Conservation (phyloP, 176 grass and related monocot species). For the Rhynchospora breviuscula region DNA sequence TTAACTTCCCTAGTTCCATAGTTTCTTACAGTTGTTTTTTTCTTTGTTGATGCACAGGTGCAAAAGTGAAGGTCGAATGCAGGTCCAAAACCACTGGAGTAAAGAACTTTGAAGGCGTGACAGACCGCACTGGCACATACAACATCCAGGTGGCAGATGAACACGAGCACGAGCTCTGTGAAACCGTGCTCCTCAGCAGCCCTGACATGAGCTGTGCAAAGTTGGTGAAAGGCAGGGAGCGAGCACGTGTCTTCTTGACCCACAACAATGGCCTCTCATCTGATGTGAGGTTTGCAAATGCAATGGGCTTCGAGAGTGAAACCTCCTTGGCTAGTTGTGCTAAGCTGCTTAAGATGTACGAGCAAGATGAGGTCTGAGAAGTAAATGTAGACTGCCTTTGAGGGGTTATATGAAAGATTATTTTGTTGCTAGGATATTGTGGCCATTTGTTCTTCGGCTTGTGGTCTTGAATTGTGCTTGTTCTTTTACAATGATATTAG, state of each 20-base stretch:
- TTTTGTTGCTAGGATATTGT: neutral
- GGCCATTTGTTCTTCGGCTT: neutral
- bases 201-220: conserved; percentile 45
- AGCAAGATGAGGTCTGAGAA: conserved; percentile 42
- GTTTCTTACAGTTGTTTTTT: neutral
- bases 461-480: neutral
- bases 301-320: conserved; percentile 74
- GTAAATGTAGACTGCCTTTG: neutral
- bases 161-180: conserved; percentile 74
- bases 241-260: conserved; percentile 76
- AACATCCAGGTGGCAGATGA: conserved; percentile 57
- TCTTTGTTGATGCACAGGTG: conserved; percentile 41
- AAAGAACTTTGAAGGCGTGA: conserved; percentile 60
- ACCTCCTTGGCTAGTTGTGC: conserved; percentile 34
- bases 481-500: neutral
- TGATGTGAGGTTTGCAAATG: conserved; percentile 55
- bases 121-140: conserved; percentile 85
- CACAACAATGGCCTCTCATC: conserved; percentile 76
- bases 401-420: neutral
- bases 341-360: conserved; percentile 64
- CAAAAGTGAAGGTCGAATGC: conserved; percentile 79
- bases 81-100: conserved; percentile 40
- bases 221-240: conserved; percentile 56
- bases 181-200: conserved; percentile 86
- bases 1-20: neutral